Base-by-base conservation (phyloP, 108 stramenopile species). In the Craspedostauros australis region DNA sequence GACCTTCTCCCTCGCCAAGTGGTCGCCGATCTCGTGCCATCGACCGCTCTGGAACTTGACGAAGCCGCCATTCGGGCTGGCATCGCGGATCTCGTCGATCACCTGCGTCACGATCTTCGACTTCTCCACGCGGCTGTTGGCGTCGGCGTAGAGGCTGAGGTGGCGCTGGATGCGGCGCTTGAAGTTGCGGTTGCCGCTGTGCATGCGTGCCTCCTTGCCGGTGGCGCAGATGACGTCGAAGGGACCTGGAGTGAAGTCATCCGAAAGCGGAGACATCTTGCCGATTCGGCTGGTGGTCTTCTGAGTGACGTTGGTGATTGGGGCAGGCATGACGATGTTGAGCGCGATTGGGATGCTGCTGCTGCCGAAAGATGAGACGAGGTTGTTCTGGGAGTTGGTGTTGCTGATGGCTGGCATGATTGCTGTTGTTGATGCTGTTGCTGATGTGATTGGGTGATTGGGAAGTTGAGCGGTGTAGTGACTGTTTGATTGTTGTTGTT, bases 1-100 rank as follows among this genome's bases (percentile, higher is more conserved):
- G 31, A 70, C 59, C 43, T 70, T 70, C 28, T 76, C 75, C 16
- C 70, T 47, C 4, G 70, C 70, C 31, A 72, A 40, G 29, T 59
- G 52, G 36, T 64, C 70, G 4, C 63, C 58, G 2, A 57, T 45
- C 55, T 72, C 63, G 27, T 57, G 44, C 51, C 58, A 72, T 22
- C 9, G n/a, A n/a, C 63, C 63, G 11, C 18, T 30, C 28, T 57
- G 15, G 30, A 33, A 6, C 21, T 60, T 72, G 37, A 72, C 58
- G 55, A 72, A 72, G 18, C 63, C 57, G 29, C 70, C 70, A 29
- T 48, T 34, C 36, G 58, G 57, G 46, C 47, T 58, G 16, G 42
- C 29, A 46, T 27, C 9, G 22, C 64, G 56, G 5, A 76, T 52
- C 5, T 20, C 31, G 2, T 65, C 60, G 38, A 76, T 24, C 15